A percentile compares a stretch with the other conserved stretches of the same genome.
phyloP scores from a whole-genome alignment of 148 eudicot genomes.

The Camellia lanceoleosa region DNA sequence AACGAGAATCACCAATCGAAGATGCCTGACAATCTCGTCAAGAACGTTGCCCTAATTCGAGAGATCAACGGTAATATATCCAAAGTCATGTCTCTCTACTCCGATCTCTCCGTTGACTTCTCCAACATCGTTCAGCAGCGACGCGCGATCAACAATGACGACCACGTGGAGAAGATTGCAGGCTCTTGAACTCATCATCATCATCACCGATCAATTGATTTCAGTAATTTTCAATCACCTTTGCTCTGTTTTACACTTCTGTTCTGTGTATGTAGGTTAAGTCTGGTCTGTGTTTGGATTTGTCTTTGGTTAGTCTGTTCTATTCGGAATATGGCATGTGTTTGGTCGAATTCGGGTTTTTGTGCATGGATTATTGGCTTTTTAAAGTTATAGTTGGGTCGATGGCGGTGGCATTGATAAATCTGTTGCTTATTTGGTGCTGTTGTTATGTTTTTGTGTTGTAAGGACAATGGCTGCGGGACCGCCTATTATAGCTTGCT shows the following conservation, averaged over 20 bases:
- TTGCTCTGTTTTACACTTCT: background rate
- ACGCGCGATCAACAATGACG: background rate
- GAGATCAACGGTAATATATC: constrained; percentile 55
- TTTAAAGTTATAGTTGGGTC: background rate
- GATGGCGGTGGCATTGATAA: background rate
- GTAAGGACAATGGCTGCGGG: background rate
- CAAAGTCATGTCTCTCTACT: constrained; percentile 37
- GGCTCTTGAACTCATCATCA: background rate
- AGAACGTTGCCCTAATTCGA: constrained; percentile 53
- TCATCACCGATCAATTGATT: background rate
- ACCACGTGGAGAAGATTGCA: background rate
- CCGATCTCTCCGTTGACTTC: constrained; percentile 12
- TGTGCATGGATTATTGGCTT: background rate
- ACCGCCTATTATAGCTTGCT: background rate
- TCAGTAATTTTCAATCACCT: background rate
- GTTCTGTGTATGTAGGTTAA: background rate
- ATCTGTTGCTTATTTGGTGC: background rate
- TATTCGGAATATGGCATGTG: background rate
- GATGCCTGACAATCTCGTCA: constrained; percentile 49
- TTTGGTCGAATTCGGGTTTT: background rate
- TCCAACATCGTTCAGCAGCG: background rate
- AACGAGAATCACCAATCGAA: constrained; percentile 71
- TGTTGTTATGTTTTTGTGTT: background rate
- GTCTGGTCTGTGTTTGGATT: background rate
- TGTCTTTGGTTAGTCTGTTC: background rate